phyloP scores from a whole-genome alignment of 768 basidiomycete genomes.

The Pseudohyphozyma bogoriensis region DNA sequence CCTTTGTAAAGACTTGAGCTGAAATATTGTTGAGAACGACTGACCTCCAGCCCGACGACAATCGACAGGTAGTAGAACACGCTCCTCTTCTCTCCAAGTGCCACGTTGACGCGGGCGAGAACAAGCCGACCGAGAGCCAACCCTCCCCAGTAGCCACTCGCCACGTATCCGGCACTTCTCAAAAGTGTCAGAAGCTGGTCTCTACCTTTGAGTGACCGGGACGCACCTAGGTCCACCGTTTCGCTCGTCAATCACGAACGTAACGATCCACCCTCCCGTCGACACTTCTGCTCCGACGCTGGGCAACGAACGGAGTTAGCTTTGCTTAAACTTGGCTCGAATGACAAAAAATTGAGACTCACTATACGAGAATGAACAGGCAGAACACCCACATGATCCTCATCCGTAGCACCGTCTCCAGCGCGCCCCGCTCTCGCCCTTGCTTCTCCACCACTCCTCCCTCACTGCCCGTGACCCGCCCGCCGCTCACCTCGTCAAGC shows the following conservation, averaged over 20 bases:
- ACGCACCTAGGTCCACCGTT: slow-evolving; percentile 7
- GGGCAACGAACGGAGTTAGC: neutral
- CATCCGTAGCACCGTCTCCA: neutral
- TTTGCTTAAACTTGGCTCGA: neutral
- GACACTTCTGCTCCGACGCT: slow-evolving; percentile 21
- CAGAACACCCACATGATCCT: slow-evolving; percentile 2
- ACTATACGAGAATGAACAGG: slow-evolving; percentile 19
- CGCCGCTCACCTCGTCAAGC: neutral
- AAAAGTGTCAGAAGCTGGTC: neutral
- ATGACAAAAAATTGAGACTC: neutral
- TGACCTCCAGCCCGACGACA: neutral
- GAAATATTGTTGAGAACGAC: too few relatives aligned
- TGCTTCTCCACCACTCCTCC: neutral
- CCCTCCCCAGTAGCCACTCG: slow-evolving; percentile 3
- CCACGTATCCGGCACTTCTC: neutral
- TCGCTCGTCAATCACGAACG: slow-evolving; percentile 11
- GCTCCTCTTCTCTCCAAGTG: slow-evolving; percentile 9
- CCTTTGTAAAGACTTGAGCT: too few relatives aligned
- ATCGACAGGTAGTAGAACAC: slow-evolving; percentile 8
- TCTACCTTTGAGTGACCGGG: neutral
- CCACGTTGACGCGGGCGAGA: neutral
- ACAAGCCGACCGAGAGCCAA: slow-evolving; percentile 10
- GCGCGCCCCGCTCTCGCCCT: neutral
- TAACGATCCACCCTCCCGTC: slow-evolving; percentile 24
- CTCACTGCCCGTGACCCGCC: too few relatives aligned